phyloP scores from a whole-genome alignment of 1,284 basidiomycete species.

The Phellopilus nigrolimitatus region DNA sequence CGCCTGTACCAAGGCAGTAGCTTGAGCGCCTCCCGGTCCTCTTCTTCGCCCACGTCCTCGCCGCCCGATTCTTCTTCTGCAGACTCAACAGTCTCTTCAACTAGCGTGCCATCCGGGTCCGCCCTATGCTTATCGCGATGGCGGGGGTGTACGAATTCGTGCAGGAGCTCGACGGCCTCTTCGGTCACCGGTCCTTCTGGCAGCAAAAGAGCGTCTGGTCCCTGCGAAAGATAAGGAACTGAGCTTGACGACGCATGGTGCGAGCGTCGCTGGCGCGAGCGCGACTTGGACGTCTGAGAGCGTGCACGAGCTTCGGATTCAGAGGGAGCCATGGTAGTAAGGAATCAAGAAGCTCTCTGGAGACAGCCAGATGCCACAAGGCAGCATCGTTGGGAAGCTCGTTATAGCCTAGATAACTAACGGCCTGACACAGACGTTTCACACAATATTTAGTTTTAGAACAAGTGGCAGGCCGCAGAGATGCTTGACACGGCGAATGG shows the following conservation, averaged over 20 bases:
- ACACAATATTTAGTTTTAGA: too few species aligned
- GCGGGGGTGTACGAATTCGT: conserved; percentile 42
- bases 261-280: conserved; percentile 27
- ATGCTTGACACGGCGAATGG: too few species aligned
- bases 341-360: neutral
- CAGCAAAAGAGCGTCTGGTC: conserved; percentile 36
- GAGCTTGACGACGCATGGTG: conserved; percentile 24
- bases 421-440: too few species aligned
- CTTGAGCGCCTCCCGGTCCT: conserved; percentile 28
- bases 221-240: conserved; percentile 28
- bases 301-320: neutral
- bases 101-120: conserved; percentile 10
- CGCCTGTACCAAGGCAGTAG: conserved; percentile 61
- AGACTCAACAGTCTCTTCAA: conserved; percentile 1
- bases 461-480: too few species aligned
- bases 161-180: conserved; percentile 41
- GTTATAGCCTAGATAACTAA: too few species aligned
- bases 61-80: conserved; percentile 25
- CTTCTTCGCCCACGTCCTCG: conserved; percentile 27
- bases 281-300: conserved; percentile 9
- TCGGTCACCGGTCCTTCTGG: conserved; percentile 44
- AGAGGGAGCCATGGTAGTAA: neutral
- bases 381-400: too few species aligned
- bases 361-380: too few species aligned
- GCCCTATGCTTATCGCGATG: conserved; percentile 26